Conservation (phyloP, 1,284 basidiomycete genomes). For the Volvariella surrecta region DNA sequence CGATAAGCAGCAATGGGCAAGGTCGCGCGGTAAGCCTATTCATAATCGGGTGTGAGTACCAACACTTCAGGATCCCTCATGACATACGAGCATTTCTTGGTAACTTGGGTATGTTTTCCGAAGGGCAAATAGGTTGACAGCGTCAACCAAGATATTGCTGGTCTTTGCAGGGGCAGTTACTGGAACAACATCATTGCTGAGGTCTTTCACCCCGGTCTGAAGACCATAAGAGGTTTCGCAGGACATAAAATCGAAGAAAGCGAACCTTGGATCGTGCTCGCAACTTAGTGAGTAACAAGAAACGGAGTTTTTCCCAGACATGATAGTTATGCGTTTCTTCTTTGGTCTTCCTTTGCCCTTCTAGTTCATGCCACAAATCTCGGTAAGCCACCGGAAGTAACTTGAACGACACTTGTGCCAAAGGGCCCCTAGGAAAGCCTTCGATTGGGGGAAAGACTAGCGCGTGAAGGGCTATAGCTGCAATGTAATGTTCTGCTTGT, state of each 20-base stretch:
- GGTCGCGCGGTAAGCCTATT: conserved; percentile 57
- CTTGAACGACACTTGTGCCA: conserved; percentile 55
- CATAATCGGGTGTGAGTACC: conserved; percentile 11
- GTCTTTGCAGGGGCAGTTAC: too few species aligned
- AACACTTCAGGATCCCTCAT: neutral
- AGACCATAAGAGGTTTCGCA: too few species aligned
- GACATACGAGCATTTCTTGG: conserved; percentile 80
- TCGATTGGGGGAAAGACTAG: conserved; percentile 55
- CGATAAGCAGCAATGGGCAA: conserved; percentile 90
- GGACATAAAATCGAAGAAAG: too few species aligned
- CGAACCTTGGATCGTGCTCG: too few species aligned
- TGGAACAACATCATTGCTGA: too few species aligned
- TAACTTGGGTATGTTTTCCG: conserved; percentile 51
- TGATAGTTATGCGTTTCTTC: conserved; percentile 62
- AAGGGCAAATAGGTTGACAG: too few species aligned
- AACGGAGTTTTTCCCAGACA: conserved; percentile 63
- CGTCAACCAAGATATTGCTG: too few species aligned
- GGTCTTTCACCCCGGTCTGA: too few species aligned
- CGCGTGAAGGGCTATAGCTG: conserved; percentile 78
- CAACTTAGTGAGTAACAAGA: too few species aligned
- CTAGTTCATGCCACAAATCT: conserved; percentile 92
- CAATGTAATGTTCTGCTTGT: conserved; percentile 89
- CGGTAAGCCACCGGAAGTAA: conserved; percentile 77
- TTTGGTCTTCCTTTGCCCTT: conserved; percentile 49
- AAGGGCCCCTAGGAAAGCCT: conserved; percentile 48